Evolutionary conservation across 1,284 basidiomycete species (phyloP).

Genomic region (Ceraceosorus guamensis): DNA sequence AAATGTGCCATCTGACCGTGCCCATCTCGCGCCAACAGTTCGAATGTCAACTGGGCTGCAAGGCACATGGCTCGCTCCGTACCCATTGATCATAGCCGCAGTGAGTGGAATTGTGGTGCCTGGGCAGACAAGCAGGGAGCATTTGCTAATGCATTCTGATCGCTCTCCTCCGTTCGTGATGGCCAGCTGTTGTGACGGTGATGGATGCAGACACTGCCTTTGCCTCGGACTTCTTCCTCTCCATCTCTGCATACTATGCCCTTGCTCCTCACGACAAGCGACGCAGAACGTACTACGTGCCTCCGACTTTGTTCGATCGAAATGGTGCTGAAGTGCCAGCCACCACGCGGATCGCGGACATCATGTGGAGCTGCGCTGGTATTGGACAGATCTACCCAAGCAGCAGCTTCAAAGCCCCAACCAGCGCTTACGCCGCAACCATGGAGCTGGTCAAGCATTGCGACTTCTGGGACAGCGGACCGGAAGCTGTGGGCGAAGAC

Average conservation of each 20-base stretch:
- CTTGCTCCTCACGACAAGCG: conserved; percentile 28
- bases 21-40: conserved; percentile 7
- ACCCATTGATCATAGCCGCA: conserved; percentile 5
- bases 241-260: conserved; percentile 38
- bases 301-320: conserved; percentile 46
- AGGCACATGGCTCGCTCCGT: conserved; percentile 24
- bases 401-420: conserved; percentile 44
- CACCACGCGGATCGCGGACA: conserved; percentile 42
- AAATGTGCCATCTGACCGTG: too few species aligned
- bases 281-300: conserved; percentile 33
- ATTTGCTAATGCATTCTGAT: too few species aligned
- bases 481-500: conserved; percentile 47
- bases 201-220: conserved; percentile 46
- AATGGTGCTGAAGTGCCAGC: conserved; percentile 44
- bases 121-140: too few species aligned
- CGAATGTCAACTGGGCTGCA: conserved; percentile 45
- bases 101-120: too few species aligned
- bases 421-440: conserved; percentile 42
- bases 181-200: conserved; percentile 31
- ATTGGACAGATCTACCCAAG: conserved; percentile 42
- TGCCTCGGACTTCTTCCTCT: conserved; percentile 46
- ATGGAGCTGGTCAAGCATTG: conserved; percentile 36
- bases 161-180: neutral
- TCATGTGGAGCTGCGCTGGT: conserved; percentile 43
- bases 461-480: conserved; percentile 46